Conservation (phyloP, 1,284 basidiomycete genomes). For the Hortiboletus rubellus region DNA sequence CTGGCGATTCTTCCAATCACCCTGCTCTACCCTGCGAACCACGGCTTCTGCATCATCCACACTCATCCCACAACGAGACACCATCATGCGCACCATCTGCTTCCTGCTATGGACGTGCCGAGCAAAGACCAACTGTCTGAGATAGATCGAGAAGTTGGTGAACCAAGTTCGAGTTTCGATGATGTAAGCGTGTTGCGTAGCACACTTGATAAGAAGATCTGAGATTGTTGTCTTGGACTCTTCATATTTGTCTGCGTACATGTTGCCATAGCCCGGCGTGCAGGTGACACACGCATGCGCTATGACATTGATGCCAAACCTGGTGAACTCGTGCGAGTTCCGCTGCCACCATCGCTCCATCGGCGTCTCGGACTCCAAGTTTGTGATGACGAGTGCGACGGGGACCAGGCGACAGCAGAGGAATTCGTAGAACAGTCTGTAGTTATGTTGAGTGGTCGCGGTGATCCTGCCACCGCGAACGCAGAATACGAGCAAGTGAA, state of each 20-base stretch:
- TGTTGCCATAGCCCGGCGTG: slow-evolving; percentile 27
- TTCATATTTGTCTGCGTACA: slow-evolving; percentile 33
- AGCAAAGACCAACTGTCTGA: slow-evolving; percentile 24
- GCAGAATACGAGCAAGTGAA: slow-evolving; percentile 35
- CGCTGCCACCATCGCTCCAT: slow-evolving; percentile 34
- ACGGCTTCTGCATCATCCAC: slow-evolving; percentile 24
- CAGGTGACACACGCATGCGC: slow-evolving; percentile 33
- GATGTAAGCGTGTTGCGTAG: slow-evolving; percentile 21
- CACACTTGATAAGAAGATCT: slow-evolving; percentile 25
- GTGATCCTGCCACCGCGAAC: slow-evolving; percentile 36
- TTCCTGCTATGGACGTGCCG: slow-evolving; percentile 25
- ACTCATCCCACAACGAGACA: slow-evolving; percentile 29
- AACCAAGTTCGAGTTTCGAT: slow-evolving; percentile 31
- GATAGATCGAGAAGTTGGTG: slow-evolving; percentile 25
- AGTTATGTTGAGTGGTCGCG: slow-evolving; percentile 33
- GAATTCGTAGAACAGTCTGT: slow-evolving; percentile 33
- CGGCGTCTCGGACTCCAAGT: slow-evolving; percentile 31
- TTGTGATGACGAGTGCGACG: slow-evolving; percentile 31
- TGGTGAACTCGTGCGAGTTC: slow-evolving; percentile 28
- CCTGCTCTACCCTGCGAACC: slow-evolving; percentile 22
- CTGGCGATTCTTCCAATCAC: not conserved
- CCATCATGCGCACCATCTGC: slow-evolving; percentile 28
- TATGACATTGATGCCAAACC: slow-evolving; percentile 24
- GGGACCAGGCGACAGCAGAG: slow-evolving; percentile 32
- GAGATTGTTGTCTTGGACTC: slow-evolving; percentile 30